These are phyloP conservation scores for Mentha longifolia DNA, from an alignment of 257 asterid species.

Conservation along the genomic window DNA sequence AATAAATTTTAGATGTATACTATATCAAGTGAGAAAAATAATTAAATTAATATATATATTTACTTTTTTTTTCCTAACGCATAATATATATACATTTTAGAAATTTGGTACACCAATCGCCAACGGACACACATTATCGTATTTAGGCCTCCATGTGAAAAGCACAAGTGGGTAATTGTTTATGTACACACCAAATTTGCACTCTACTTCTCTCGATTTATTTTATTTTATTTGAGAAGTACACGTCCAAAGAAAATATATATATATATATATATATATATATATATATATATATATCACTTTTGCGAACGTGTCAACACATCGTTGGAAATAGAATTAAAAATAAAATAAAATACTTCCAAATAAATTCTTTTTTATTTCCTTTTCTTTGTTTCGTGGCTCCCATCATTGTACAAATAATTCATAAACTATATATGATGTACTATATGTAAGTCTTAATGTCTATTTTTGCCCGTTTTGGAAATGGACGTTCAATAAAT, in stretches of 20 bases:
- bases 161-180: constrained; percentile 34
- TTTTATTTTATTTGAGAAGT: background rate
- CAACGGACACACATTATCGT: background rate
- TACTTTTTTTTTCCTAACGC: too few relatives aligned
- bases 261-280: too few relatives aligned
- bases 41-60: too few relatives aligned
- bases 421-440: background rate
- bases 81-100: background rate
- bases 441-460: too few relatives aligned
- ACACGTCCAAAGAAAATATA: background rate
- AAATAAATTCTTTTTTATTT: too few relatives aligned
- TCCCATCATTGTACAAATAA: background rate
- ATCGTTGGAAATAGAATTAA: too few relatives aligned
- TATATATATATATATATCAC: too few relatives aligned
- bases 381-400: too few relatives aligned
- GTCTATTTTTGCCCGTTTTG: too few relatives aligned
- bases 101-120: constrained; percentile 25
- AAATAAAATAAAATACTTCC: too few relatives aligned
- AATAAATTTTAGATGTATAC: background rate
- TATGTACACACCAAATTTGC: background rate
- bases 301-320: background rate
- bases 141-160: constrained; percentile 25
- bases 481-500: too few relatives aligned
- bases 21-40: background rate
- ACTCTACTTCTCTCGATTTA: background rate